These are phyloP conservation scores for Acrodontium crateriforme DNA, from an alignment of 2,329 filamentous ascomycete genomes.

Conservation along the genomic window DNA sequence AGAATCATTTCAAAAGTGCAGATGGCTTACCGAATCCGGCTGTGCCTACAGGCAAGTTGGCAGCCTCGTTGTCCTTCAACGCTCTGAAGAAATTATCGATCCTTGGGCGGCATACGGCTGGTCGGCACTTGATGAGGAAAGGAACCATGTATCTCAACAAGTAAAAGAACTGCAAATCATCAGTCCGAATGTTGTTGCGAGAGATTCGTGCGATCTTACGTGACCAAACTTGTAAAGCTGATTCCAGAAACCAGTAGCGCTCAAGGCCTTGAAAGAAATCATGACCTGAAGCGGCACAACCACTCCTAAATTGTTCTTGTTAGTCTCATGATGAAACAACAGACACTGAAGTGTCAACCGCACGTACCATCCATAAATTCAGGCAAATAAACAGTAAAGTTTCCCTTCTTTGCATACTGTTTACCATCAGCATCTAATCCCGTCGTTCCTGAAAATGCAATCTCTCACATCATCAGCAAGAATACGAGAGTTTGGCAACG, in stretches of 20 bases:
- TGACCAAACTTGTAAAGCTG: conserved; percentile 20
- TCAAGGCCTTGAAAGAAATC: conserved; percentile 18
- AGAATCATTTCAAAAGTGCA: not conserved
- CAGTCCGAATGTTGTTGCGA: no score
- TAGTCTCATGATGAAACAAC: no score
- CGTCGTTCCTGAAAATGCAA: conserved; percentile 12
- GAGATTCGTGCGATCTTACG: conserved; percentile 10
- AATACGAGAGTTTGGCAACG: conserved; percentile 23
- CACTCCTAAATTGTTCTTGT: conserved; percentile 8
- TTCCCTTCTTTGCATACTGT: conserved; percentile 6
- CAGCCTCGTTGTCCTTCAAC: conserved; percentile 16
- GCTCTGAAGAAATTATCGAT: conserved; percentile 17
- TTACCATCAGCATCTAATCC: no score
- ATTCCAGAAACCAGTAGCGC: conserved; percentile 17
- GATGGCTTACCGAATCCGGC: conserved; percentile 20
- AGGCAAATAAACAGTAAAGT: conserved; percentile 19
- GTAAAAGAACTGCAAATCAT: no score
- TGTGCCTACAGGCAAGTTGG: conserved; percentile 18
- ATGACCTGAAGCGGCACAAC: conserved; percentile 15
- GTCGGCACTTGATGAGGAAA: conserved; percentile 14
- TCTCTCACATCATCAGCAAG: conserved; percentile 24
- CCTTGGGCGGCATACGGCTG: conserved; percentile 14
- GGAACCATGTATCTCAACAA: conserved; percentile 12
- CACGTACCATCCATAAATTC: conserved; percentile 24
- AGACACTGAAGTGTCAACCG: not conserved